Percentiles rank a stretch among this genome's conserved stretches.
Evolutionary conservation across 768 basidiomycete species (phyloP).

Genomic region (Lentinula sp.): DNA sequence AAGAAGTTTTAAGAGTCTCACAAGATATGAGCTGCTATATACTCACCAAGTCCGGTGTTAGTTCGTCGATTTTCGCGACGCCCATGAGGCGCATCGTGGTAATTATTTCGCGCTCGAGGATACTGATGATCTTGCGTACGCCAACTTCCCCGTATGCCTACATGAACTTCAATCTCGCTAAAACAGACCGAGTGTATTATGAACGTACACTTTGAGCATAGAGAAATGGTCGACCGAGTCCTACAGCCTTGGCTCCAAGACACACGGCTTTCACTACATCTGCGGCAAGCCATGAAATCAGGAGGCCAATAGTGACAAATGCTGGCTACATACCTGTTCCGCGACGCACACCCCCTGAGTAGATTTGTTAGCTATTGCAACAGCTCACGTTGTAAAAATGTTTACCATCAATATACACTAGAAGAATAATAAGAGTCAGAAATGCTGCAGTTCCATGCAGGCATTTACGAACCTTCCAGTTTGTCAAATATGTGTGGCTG

Average conservation of each 20-base stretch:
- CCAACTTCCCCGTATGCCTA: conserved; percentile 75
- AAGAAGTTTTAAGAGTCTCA: background rate
- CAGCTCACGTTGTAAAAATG: background rate
- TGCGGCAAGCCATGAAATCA: conserved; percentile 11
- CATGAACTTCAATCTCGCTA: background rate
- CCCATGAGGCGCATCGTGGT: conserved; percentile 78
- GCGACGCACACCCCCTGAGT: conserved; percentile 54
- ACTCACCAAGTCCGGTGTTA: conserved; percentile 68
- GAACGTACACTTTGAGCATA: conserved; percentile 73
- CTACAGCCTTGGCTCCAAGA: conserved; percentile 82
- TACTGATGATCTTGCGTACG: conserved; percentile 56
- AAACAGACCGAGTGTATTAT: background rate
- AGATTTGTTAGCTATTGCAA: background rate
- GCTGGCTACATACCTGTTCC: conserved; percentile 55
- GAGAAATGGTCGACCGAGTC: conserved; percentile 80
- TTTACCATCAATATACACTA: conserved; percentile 83
- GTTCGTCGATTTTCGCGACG: conserved; percentile 52
- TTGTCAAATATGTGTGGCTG: conserved; percentile 70
- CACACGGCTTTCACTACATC: conserved; percentile 90
- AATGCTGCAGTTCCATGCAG: background rate
- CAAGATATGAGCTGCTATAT: background rate
- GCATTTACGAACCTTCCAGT: conserved; percentile 46
- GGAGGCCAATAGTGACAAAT: background rate
- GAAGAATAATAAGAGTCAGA: background rate
- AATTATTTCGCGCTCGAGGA: conserved; percentile 73